A percentile compares a stretch with the other conserved stretches of the same genome.
Evolutionary conservation across 140 eudicot genomes (phyloP).

Genomic region (Bidens hawaiensis): DNA sequence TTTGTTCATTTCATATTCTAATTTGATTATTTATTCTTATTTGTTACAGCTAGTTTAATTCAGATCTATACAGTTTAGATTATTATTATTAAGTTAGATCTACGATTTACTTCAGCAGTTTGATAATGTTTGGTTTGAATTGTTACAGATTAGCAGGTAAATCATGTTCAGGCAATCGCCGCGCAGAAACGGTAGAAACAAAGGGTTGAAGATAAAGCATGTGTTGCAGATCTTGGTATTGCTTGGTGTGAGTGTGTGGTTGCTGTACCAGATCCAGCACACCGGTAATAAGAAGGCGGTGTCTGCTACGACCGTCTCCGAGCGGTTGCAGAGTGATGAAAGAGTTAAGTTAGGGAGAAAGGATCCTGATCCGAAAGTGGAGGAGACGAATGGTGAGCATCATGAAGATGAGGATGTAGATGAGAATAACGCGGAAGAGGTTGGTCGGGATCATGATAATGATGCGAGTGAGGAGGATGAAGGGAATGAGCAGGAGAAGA

Average conservation of each 20-base stretch:
- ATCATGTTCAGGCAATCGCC: constrained; percentile 81
- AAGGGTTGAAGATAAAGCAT: constrained; percentile 88
- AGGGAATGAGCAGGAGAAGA: constrained; percentile 28
- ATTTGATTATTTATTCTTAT: neutral
- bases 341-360: constrained; percentile 64
- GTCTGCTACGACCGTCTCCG: constrained; percentile 22
- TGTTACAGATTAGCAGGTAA: constrained; percentile 17
- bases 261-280: constrained; percentile 78
- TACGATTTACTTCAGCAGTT: constrained; percentile 2
- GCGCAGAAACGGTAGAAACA: constrained; percentile 62
- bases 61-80: constrained; percentile 16
- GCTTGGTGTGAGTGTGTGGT: constrained; percentile 71
- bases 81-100: constrained; percentile 17
- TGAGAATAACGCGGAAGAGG: constrained; percentile 41
- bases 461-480: constrained; percentile 36
- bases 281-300: constrained; percentile 42
- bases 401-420: constrained; percentile 61
- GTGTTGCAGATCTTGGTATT: constrained; percentile 64
- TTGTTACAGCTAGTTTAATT: neutral
- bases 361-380: constrained; percentile 49
- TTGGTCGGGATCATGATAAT: constrained; percentile 34
- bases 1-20: constrained; percentile 1
- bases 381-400: constrained; percentile 36
- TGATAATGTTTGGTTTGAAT: too few species aligned
- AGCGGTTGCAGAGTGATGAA: constrained; percentile 29